A percentile compares a stretch with the other conserved stretches of the same genome.
These are phyloP conservation scores for Marsdenia floribunda DNA, from an alignment of 257 asterid genomes.

Conservation along the genomic window DNA sequence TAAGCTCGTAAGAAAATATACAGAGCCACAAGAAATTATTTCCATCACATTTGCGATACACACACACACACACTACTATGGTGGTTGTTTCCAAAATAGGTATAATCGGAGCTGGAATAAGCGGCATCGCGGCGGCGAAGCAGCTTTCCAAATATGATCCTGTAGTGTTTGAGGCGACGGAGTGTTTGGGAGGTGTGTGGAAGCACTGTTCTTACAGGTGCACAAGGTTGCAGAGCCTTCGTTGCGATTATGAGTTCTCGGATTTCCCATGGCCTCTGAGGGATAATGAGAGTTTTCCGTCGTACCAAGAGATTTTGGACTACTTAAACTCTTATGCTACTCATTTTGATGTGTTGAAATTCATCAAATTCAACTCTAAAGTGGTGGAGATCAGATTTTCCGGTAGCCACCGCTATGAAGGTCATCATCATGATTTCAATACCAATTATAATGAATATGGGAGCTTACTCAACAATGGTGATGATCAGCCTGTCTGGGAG, in stretches of 20 bases:
- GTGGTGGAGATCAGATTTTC: constrained; percentile 64
- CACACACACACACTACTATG: constrained; percentile 10
- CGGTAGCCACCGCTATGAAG: constrained; percentile 28
- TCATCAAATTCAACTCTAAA: constrained; percentile 64
- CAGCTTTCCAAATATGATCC: constrained; percentile 54
- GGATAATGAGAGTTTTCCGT: constrained; percentile 68
- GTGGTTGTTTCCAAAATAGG: constrained; percentile 40
- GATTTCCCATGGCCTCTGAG: constrained; percentile 84
- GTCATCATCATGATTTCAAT: neutral
- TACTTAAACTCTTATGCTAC: constrained; percentile 62
- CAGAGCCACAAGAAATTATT: neutral
- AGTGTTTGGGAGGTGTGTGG: constrained; percentile 83
- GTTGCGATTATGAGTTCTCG: constrained; percentile 76
- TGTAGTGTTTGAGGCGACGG: constrained; percentile 72
- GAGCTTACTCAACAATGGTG: constrained; percentile 23
- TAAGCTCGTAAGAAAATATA: neutral
- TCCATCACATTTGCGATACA: neutral
- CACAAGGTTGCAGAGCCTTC: constrained; percentile 74
- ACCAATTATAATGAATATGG: constrained; percentile 28
- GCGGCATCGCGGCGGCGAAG: constrained; percentile 80
- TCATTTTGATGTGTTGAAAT: constrained; percentile 56
- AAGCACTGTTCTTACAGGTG: constrained; percentile 63
- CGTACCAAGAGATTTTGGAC: constrained; percentile 60
- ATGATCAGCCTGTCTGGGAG: constrained; percentile 71
- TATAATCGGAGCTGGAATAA: constrained; percentile 72